Evolutionary conservation across 805 yeast genomes (phyloP).

Genomic region (Barnettozyma pratensis): DNA sequence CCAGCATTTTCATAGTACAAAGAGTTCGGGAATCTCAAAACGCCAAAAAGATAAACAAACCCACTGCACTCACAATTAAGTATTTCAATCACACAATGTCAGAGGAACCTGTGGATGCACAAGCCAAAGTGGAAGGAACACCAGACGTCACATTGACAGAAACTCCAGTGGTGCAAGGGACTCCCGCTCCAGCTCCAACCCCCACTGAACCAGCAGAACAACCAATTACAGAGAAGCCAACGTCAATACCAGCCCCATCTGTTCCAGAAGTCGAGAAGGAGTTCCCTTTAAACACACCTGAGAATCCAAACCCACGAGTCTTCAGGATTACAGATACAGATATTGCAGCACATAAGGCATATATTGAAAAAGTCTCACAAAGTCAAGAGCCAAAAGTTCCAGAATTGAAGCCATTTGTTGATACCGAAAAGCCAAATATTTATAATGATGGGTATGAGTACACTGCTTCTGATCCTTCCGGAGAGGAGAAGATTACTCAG

Average conservation of each 20-base stretch:
- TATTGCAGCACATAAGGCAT: slow-evolving; percentile 10
- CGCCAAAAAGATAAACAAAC: too few species aligned
- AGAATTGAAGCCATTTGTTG: slow-evolving; percentile 10
- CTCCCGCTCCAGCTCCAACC: too few species aligned
- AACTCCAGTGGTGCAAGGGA: too few species aligned
- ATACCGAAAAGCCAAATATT: slow-evolving; percentile 14
- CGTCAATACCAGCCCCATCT: not conserved
- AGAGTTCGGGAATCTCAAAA: too few species aligned
- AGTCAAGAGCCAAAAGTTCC: slow-evolving; percentile 12
- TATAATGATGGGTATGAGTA: slow-evolving; percentile 29
- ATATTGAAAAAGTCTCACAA: slow-evolving; percentile 10
- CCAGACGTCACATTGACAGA: too few species aligned
- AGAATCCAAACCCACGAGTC: slow-evolving; percentile 22
- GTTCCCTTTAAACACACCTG: slow-evolving; percentile 19
- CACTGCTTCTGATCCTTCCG: slow-evolving; percentile 32
- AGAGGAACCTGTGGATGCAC: not conserved
- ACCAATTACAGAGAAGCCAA: not conserved
- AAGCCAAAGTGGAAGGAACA: not conserved
- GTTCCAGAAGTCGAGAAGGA: slow-evolving; percentile 12
- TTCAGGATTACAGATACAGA: slow-evolving; percentile 11
- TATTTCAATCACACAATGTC: not conserved
- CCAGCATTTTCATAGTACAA: too few species aligned
- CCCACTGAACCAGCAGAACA: too few species aligned
- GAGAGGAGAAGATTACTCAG: slow-evolving; percentile 39
- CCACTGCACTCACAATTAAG: too few species aligned